Conservation (phyloP, 352 stramenopile genomes). For the Phytophthora aleatoria region DNA sequence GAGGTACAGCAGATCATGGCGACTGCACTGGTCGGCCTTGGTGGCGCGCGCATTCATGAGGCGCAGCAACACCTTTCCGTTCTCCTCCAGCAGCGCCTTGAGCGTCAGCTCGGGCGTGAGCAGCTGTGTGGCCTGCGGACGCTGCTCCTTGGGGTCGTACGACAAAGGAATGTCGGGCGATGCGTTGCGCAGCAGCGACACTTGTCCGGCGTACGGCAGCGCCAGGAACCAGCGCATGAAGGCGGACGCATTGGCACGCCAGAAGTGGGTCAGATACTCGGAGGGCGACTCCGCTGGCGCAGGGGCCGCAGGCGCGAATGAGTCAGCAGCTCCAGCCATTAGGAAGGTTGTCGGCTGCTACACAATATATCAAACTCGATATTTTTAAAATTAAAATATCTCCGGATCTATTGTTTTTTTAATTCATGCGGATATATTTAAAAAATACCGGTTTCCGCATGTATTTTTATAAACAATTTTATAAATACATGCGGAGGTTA, state of each 20-base stretch:
- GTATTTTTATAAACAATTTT: too few relatives aligned
- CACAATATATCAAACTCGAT: too few relatives aligned
- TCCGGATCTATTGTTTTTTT: too few relatives aligned
- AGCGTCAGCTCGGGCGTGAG: constrained; percentile 77
- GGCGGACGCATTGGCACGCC: constrained; percentile 63
- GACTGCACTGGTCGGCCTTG: constrained; percentile 70
- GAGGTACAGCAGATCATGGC: constrained; percentile 79
- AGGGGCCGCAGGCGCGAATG: background rate
- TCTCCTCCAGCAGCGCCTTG: constrained; percentile 76
- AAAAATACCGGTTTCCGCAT: too few relatives aligned
- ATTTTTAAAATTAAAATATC: too few relatives aligned
- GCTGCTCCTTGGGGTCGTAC: constrained; percentile 52
- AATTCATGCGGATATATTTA: too few relatives aligned
- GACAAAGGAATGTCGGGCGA: constrained; percentile 72
- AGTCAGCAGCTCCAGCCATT: constrained; percentile 39
- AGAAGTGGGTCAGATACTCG: constrained; percentile 77
- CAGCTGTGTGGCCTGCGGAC: constrained; percentile 66
- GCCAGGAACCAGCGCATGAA: constrained; percentile 90
- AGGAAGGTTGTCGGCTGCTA: background rate
- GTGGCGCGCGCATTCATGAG: constrained; percentile 79
- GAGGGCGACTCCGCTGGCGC: constrained; percentile 40
- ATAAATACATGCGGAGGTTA: too few relatives aligned
- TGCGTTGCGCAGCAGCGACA: constrained; percentile 80
- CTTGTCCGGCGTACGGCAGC: constrained; percentile 75
- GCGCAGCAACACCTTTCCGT: constrained; percentile 77